These are phyloP conservation scores for Suillus subaureus DNA, from an alignment of 768 basidiomycete genomes.

Conservation along the genomic window DNA sequence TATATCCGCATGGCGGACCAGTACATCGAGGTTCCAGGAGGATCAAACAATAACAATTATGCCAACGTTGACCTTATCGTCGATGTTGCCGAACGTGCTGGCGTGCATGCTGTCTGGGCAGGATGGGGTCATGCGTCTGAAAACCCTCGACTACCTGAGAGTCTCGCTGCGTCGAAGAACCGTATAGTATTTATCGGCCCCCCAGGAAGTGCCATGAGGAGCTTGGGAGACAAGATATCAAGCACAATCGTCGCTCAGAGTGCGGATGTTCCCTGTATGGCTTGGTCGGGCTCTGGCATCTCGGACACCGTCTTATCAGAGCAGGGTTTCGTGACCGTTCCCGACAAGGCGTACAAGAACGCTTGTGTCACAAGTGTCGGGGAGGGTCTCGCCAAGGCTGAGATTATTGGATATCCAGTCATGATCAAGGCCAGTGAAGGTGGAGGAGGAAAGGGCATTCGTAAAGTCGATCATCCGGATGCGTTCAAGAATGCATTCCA, in stretches of 20 bases:
- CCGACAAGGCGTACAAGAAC: conserved; percentile 82
- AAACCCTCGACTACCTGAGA: conserved; percentile 95
- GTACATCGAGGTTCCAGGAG: conserved; percentile 98
- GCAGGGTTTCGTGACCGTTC: conserved; percentile 91
- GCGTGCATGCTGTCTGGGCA: conserved; percentile 99
- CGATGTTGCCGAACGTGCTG: conserved; percentile 95
- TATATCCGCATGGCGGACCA: conserved; percentile 99
- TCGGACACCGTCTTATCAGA: conserved; percentile 82
- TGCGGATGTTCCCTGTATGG: conserved; percentile 96
- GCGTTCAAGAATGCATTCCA: conserved; percentile 93
- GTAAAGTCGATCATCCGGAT: conserved; percentile 86
- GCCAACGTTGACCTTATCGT: conserved; percentile 99
- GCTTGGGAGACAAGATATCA: conserved; percentile 98
- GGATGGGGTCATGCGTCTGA: conserved; percentile 99
- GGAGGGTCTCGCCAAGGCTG: conserved; percentile 81
- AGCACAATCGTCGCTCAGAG: conserved; percentile 99
- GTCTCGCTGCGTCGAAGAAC: conserved; percentile 86
- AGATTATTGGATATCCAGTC: conserved; percentile 92
- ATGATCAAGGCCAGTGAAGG: conserved; percentile 99
- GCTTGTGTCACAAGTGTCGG: conserved; percentile 91
- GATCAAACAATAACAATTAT: conserved; percentile 99
- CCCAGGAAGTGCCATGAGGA: conserved; percentile 98
- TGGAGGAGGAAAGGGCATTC: conserved; percentile 98
- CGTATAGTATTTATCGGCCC: conserved; percentile 99
- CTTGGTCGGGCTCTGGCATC: conserved; percentile 98